These are phyloP conservation scores for Carex pumila DNA, from an alignment of 176 grass and related monocot genomes.

Conservation along the genomic window DNA sequence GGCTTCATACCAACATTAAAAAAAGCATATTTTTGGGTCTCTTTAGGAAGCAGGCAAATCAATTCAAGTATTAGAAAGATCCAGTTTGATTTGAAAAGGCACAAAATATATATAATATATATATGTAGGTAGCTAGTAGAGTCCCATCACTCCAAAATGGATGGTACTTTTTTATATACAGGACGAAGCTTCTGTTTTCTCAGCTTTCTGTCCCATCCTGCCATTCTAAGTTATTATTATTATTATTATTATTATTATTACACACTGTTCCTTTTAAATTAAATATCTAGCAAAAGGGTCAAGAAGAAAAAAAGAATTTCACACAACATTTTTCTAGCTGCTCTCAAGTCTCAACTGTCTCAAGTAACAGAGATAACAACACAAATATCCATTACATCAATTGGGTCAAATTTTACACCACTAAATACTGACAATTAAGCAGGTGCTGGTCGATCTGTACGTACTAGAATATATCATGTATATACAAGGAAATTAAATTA, in stretches of 20 bases:
- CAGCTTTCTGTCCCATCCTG: conserved; percentile 24
- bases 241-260: conserved; percentile 21
- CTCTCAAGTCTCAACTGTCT: too few species aligned
- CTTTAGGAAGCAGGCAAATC: not conserved
- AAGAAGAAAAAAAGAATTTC: not conserved
- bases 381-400: not conserved
- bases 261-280: conserved; percentile 8
- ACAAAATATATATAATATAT: not conserved
- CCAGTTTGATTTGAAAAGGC: not conserved
- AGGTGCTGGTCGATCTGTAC: not conserved
- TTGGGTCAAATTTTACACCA: not conserved
- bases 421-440: not conserved
- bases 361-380: not conserved
- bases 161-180: conserved; percentile 10
- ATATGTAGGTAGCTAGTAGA: conserved; percentile 6
- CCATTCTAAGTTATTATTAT: conserved; percentile 4
- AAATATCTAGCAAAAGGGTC: not conserved
- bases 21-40: not conserved
- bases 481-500: not conserved
- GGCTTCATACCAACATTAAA: too few species aligned
- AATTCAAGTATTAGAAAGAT: not conserved
- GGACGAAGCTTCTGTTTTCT: conserved; percentile 23
- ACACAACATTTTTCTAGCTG: not conserved
- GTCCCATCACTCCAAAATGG: conserved; percentile 17
- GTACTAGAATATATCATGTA: not conserved